Base-by-base conservation (phyloP, 31 red algal genomes). In the Asparagopsis taxiformis region DNA sequence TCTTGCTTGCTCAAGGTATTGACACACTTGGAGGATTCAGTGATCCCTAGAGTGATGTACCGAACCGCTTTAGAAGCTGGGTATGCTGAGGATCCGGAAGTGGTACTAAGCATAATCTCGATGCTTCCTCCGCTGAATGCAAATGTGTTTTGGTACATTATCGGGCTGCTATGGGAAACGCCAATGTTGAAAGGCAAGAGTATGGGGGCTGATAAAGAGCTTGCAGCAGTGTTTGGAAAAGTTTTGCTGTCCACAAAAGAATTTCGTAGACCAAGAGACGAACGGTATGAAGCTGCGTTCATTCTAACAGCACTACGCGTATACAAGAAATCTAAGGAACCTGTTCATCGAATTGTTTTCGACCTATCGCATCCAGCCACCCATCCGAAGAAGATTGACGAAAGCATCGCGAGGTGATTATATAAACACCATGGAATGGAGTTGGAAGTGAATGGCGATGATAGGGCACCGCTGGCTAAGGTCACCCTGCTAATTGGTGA, bases 81-180 rank as follows among this genome's bases (percentile, higher is more conserved):
- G 17, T 36, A 19, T 20, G 54, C 59, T 0, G 67, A 65, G 34
- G 75, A 84, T 44, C 22, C 68, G 2, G 57, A 51, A 10, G 50
- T 68, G 11, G 83, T 84, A 33, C 53, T 68, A 9, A 50, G 62
- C 21, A 62, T 88, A 16, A 26, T 97, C 34, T 41, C 76, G 0
- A 35, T 72, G 24, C 65, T 91, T 7, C 88, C 94, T 10, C 88
- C 94, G 1, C 29, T 92, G 24, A 81, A 97, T 55, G 54, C 28
- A 19, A 97, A 97, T 59, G 65, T 85, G 2, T 92, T 97, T 56
- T 65, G 77, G 52, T 97, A 92, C 55, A 34, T 97, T 11, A 67
- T 97, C 30, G 67, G 68, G 11, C 55, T 97, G 46, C 74, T 97
- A 22, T 72, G 84, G 13, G 75, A 88, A 35, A 37, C 72, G 31